Evolutionary conservation across 2,329 filamentous ascomycete species (phyloP).

Genomic region (Fusarium sp.): DNA sequence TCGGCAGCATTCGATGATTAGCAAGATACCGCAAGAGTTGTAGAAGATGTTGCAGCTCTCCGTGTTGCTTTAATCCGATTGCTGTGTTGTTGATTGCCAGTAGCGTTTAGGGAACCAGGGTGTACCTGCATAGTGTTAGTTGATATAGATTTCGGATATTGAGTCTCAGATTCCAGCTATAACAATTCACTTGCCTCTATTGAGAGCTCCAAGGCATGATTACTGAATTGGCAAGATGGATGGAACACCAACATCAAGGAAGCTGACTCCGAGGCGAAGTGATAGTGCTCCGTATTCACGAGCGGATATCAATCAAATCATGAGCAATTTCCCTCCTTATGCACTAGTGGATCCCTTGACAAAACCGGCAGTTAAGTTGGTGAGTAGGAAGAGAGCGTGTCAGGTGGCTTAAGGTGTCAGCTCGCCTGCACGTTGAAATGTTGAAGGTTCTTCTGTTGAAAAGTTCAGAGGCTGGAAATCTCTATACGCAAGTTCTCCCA

Average conservation of each 20-base stretch:
- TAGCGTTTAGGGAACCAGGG: background rate
- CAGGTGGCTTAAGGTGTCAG: conserved; percentile 39
- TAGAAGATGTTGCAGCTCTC: background rate
- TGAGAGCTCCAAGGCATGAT: background rate
- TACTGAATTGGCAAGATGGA: background rate
- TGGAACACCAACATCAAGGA: background rate
- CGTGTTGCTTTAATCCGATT: background rate
- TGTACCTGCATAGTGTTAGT: background rate
- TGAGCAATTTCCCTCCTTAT: conserved; percentile 35
- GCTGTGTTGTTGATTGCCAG: background rate
- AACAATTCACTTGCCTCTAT: background rate
- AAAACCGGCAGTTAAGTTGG: conserved; percentile 46
- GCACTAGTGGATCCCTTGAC: conserved; percentile 34
- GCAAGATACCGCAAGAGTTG: background rate
- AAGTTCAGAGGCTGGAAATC: conserved; percentile 31
- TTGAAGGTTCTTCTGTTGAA: conserved; percentile 35
- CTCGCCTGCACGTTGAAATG: conserved; percentile 31
- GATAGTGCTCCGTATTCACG: conserved; percentile 30
- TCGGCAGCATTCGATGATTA: background rate
- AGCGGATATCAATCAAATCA: conserved; percentile 36
- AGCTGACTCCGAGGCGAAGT: conserved; percentile 34
- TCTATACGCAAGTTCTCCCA: conserved; percentile 40
- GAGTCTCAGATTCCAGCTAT: background rate
- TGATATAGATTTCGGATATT: too few species aligned
- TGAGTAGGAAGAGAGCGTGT: conserved; percentile 40